Base-by-base conservation (phyloP, 352 stramenopile species). In the Phytophthora cactorum region DNA sequence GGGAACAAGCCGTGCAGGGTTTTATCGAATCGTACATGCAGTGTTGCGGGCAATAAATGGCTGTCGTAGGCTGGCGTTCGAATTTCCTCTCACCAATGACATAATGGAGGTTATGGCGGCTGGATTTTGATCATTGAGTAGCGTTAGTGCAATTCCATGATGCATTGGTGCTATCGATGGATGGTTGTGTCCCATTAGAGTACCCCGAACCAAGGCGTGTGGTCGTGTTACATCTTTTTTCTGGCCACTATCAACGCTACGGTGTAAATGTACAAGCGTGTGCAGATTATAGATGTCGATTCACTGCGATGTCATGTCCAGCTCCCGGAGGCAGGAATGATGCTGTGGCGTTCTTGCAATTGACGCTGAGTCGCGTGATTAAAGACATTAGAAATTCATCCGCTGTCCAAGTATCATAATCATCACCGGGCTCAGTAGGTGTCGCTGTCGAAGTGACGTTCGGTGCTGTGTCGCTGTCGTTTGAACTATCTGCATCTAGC, bases 81-180 rank as follows among this genome's bases (percentile, higher is more conserved):
- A 14, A 39, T 39, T 39, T 39, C 10, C 34, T 39, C 7, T 39
- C 34, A 14, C 10, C 34, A 39, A 39, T 10, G 34, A 39, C 34
- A 9, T 15, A 4, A 12, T 39, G 34, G 34, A 39, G 34, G 34
- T 1, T 39, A 39, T 9, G 8, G 8, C 34, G 8, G 34, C 34
- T 2, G 34, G 34, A 39, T 39, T 39, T 39, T 9, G 34, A 6
- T 39, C 34, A 14, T 9, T 39, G 34, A 39, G 34, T 12, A 39
- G 1, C 9, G 34, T 39, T 27, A 25, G 51, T 12, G 22, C 51
- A 8, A 59, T 59, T 6, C 28, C 39, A 3, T 49, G 50, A 2
- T 66, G 49, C 28, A 59, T 66, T 5, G 59, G 49, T 4, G 58
- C 49, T 11, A 59, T 66, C 29, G 59, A 59, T 49, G 50, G 59